phyloP scores from a whole-genome alignment of 371 early-diverging fungal species.

The Dichotomocladium elegans region DNA sequence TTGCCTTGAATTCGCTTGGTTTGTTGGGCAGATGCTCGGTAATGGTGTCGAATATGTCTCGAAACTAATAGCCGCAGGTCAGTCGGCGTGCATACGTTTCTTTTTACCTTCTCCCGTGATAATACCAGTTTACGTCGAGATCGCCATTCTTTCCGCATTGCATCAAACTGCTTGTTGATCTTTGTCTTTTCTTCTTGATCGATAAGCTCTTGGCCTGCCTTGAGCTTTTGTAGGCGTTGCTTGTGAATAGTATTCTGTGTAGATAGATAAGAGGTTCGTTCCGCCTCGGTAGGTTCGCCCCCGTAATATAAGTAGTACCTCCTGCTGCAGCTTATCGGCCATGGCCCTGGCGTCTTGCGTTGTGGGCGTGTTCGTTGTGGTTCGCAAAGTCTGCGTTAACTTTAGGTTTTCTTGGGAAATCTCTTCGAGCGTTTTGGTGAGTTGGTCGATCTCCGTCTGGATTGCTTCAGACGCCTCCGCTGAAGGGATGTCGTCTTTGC shows the following conservation, averaged over 20 bases:
- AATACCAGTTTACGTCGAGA: constrained; percentile 12
- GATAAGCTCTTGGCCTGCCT: constrained; percentile 1
- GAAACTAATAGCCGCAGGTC: neutral
- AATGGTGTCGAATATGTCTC: constrained; percentile 10
- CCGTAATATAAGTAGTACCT: neutral
- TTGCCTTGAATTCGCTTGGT: constrained; percentile 4
- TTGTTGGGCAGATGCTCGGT: constrained; percentile 11
- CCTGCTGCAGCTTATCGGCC: neutral
- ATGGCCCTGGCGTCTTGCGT: neutral
- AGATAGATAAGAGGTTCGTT: neutral
- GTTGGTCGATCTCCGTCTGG: neutral
- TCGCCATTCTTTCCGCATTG: constrained; percentile 10
- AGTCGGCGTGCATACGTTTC: neutral
- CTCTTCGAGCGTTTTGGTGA: neutral
- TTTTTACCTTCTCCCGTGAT: no score
- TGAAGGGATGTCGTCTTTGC: neutral
- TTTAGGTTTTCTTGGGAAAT: neutral
- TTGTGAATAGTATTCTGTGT: constrained; percentile 2
- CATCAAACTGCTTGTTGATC: constrained; percentile 2
- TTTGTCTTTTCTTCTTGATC: neutral
- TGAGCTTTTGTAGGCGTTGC: constrained; percentile 3
- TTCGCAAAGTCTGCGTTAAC: neutral
- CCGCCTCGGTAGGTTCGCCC: neutral
- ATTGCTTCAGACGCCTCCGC: neutral
- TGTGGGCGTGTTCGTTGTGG: constrained; percentile 5